Conservation (phyloP, 495 filamentous ascomycete genomes). For the Aspergillus funiculosus region DNA sequence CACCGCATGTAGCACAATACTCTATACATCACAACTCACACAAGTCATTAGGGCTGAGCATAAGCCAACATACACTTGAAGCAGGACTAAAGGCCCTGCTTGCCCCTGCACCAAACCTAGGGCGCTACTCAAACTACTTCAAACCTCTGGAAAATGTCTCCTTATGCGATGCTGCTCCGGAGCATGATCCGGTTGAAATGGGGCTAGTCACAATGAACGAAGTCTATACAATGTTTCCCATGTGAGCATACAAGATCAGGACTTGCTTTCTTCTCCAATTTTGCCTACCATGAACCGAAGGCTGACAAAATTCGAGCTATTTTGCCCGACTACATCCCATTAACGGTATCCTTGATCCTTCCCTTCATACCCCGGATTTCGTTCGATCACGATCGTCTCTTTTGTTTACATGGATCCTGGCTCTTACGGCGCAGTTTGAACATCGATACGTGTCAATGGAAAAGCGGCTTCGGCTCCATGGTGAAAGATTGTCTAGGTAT, state of each 20-base stretch:
- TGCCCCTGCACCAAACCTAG: neutral
- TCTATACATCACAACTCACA: neutral
- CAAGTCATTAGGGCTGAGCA: constrained; percentile 19
- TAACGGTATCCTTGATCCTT: constrained; percentile 58
- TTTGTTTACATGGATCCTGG: constrained; percentile 58
- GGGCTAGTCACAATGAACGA: constrained; percentile 54
- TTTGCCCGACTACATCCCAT: constrained; percentile 58
- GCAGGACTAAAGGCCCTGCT: constrained; percentile 17
- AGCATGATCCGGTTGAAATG: constrained; percentile 58
- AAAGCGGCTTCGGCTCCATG: constrained; percentile 52
- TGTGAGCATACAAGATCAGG: constrained; percentile 33
- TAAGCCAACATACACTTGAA: constrained; percentile 15
- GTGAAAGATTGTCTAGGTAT: constrained; percentile 52
- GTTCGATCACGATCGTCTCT: constrained; percentile 56
- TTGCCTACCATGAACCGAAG: neutral
- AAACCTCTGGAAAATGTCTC: neutral
- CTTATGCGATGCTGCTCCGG: constrained; percentile 44
- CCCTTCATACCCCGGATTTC: constrained; percentile 53
- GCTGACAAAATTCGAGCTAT: constrained; percentile 39
- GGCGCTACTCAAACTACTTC: constrained; percentile 22
- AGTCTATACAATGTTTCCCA: constrained; percentile 49
- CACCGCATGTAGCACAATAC: no score
- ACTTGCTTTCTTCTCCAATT: neutral
- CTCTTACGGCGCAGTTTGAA: constrained; percentile 56
- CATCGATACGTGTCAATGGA: constrained; percentile 49